Evolutionary conservation across 1,284 basidiomycete species (phyloP).

Genomic region (Calocybe gambosa): DNA sequence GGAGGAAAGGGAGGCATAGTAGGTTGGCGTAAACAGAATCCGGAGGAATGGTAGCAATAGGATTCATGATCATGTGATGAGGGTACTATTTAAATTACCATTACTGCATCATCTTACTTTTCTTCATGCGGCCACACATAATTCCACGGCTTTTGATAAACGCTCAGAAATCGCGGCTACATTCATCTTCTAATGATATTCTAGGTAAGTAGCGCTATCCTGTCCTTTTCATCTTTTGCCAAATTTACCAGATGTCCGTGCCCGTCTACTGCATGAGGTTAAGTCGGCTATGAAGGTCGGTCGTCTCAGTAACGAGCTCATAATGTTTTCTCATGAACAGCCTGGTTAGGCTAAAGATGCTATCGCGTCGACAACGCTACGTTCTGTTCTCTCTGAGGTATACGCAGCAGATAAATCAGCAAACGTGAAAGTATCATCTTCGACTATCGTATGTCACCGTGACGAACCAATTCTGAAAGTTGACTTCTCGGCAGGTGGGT

Average conservation of each 20-base stretch:
- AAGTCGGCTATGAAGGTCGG: conserved; percentile 62
- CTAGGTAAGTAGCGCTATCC: conserved; percentile 1
- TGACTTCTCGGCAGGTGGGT: conserved; percentile 22
- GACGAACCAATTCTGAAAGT: not conserved
- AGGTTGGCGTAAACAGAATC: no score
- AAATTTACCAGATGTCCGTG: conserved; percentile 37
- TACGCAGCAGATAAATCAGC: conserved; percentile 59
- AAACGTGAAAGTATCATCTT: conserved; percentile 34
- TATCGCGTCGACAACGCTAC: conserved; percentile 49
- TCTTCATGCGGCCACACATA: not conserved
- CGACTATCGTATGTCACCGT: conserved; percentile 32
- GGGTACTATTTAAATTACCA: not conserved
- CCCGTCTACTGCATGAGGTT: conserved; percentile 37
- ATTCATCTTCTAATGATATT: conserved; percentile 5
- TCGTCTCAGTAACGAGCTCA: not conserved
- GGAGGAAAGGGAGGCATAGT: conserved; percentile 32
- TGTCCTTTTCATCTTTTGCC: not conserved
- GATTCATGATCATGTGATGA: not conserved
- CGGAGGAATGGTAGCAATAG: not conserved
- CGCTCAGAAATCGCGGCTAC: conserved; percentile 7
- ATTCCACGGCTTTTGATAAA: not conserved
- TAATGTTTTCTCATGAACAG: conserved; percentile 4
- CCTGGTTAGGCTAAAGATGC: conserved; percentile 44
- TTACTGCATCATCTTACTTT: not conserved
- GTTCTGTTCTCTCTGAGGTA: conserved; percentile 66